Evolutionary conservation across 140 eudicot genomes (phyloP), one percentile per base, ranked within the genome.

Genomic region (Bidens hawaiensis): DNA sequence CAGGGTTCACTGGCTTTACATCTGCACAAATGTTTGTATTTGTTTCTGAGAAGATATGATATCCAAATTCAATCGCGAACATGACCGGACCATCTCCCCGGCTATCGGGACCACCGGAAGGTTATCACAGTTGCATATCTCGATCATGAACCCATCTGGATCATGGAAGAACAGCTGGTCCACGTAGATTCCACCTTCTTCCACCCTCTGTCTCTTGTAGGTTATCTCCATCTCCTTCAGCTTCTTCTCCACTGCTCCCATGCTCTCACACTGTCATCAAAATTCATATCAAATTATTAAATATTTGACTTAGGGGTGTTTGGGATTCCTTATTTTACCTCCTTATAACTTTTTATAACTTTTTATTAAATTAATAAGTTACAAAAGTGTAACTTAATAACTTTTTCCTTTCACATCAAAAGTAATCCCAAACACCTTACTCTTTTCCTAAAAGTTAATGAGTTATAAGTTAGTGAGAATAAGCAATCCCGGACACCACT

Each of bases 91-190:
- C 76, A 76, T 70, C 23, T 70, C 76, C 22, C 81, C 81, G 62
- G 76, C 68, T 7, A 76, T 64, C 0, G 81, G 76, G 13, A 76
- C 56, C 40, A 76, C 76, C 31, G 81, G 81, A 18, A 76, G 71
- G 34, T 76, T 83, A 12, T 89, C 97, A 17, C 97, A 89, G 75
- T 89, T 85, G 77, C 97, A 89, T 10, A 89, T 89, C 78, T 89
- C 97, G 27, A 89, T 67, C 97, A 89, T 89, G 79, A 89, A 89
- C 0, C 97, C 97, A 58, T 89, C 97, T 13, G 97, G 97, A 36
- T 89, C 97, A 58, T 89, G 97, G 65, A 89, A 89, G 72, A 89
- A 89, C 23, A 89, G 45, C 34, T 89, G 97, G 33, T 89, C 97
- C 64, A 89, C 95, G 42, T 80, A 73, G 17, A 89, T 79, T 15